These are phyloP conservation scores for Alnus glutinosa DNA, from an alignment of 306 rosid genomes.

Conservation along the genomic window DNA sequence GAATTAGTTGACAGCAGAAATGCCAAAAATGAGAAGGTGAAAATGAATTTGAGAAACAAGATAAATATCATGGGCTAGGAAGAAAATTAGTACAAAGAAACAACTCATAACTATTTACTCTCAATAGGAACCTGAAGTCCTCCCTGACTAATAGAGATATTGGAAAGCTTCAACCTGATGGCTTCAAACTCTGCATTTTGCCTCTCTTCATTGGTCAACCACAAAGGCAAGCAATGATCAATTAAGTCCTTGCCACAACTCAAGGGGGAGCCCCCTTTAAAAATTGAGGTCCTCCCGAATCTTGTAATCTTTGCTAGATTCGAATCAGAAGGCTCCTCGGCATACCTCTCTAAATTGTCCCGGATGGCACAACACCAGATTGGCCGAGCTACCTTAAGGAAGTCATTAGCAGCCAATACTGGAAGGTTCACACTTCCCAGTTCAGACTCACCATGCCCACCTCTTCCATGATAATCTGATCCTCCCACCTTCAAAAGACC, in stretches of 20 bases:
- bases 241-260: conserved; percentile 59
- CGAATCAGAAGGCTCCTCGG: conserved; percentile 76
- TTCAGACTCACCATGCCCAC: conserved; percentile 76
- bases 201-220: conserved; percentile 83
- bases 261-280: conserved; percentile 52
- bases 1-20: no score
- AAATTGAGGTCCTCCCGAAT: conserved; percentile 55
- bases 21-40: no score
- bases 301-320: conserved; percentile 61
- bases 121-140: conserved; percentile 50
- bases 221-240: conserved; percentile 67
- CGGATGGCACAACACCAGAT: conserved; percentile 81
- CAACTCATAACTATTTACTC: conserved; percentile 25
- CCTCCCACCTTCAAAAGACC: conserved; percentile 95
- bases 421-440: conserved; percentile 97
- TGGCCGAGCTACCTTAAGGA: conserved; percentile 79
- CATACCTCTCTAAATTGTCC: conserved; percentile 60
- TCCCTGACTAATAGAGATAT: conserved; percentile 47
- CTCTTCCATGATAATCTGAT: conserved; percentile 88
- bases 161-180: conserved; percentile 65
- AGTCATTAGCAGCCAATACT: conserved; percentile 59
- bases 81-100: background rate
- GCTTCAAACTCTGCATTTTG: conserved; percentile 70
- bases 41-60: background rate
- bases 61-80: background rate